phyloP scores from a whole-genome alignment of 169 alveolate genomes.

The Besnoitia besnoiti region DNA sequence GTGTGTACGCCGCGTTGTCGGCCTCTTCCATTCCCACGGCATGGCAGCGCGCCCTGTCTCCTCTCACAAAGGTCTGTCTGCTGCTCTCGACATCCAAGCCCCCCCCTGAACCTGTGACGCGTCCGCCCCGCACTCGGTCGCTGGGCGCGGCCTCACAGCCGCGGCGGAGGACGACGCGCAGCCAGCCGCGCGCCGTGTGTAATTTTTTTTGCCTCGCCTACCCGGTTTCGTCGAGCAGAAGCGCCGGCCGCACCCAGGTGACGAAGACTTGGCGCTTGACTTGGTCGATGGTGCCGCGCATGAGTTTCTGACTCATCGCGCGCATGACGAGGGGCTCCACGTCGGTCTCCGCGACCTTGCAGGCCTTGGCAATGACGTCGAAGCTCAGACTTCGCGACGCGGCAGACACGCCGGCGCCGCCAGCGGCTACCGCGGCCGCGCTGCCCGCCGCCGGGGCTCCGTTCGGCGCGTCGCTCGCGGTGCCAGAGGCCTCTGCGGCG shows the following conservation, averaged over 20 bases:
- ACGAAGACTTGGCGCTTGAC: background rate
- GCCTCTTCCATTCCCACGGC: no score
- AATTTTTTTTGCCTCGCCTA: background rate
- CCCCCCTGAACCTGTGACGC: no score
- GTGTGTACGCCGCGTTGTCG: no score
- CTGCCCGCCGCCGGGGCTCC: background rate
- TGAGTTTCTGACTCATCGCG: constrained; percentile 43
- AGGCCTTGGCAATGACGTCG: constrained; percentile 27
- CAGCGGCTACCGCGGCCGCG: constrained; percentile 18
- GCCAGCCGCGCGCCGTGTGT: background rate
- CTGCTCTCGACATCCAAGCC: no score
- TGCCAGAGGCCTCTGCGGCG: background rate
- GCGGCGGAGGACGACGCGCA: background rate
- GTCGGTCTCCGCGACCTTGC: constrained; percentile 26
- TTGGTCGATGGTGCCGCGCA: constrained; percentile 34
- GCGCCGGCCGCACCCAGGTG: constrained; percentile 50
- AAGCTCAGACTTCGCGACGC: constrained; percentile 38
- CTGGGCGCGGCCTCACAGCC: background rate
- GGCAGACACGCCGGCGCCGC: background rate
- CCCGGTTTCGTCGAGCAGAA: constrained; percentile 43
- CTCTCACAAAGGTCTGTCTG: no score
- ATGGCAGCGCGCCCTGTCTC: no score
- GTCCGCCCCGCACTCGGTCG: no score
- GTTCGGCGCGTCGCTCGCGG: background rate
- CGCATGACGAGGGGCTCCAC: constrained; percentile 36